Conservation (phyloP, 176 grass and related monocot genomes). For the Eleusine indica region DNA sequence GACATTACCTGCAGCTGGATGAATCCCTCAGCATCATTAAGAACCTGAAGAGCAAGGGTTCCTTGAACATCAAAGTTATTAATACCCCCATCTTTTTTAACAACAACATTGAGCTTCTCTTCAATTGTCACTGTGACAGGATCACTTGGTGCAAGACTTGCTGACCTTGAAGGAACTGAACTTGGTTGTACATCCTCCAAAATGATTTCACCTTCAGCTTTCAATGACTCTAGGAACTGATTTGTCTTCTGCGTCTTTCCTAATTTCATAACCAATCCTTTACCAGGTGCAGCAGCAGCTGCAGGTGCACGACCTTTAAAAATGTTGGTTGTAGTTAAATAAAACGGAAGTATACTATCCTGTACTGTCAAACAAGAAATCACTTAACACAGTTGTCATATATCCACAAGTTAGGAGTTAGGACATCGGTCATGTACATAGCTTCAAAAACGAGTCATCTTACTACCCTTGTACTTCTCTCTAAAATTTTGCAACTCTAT, state of each 20-base stretch:
- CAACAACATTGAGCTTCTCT: conserved; percentile 72
- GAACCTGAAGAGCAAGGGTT: conserved; percentile 82
- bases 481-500: no score
- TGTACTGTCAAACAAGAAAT: conserved; percentile 11
- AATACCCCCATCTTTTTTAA: conserved; percentile 80
- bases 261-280: conserved; percentile 88
- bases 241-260: conserved; percentile 80
- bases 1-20: conserved; percentile 75
- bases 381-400: background rate
- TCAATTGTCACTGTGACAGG: conserved; percentile 79
- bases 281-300: conserved; percentile 61
- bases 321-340: conserved; percentile 26
- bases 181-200: conserved; percentile 77
- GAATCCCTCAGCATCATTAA: conserved; percentile 81
- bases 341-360: background rate
- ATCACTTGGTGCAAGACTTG: conserved; percentile 63
- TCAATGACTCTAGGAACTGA: conserved; percentile 84
- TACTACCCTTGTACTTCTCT: background rate
- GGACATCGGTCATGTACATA: no score
- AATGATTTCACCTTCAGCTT: conserved; percentile 92
- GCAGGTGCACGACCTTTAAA: conserved; percentile 57
- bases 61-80: conserved; percentile 86
- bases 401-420: no score
- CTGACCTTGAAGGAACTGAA: conserved; percentile 40
- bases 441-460: no score